phyloP scores from a whole-genome alignment of 495 filamentous ascomycete genomes.

The Aspergillus baeticus region DNA sequence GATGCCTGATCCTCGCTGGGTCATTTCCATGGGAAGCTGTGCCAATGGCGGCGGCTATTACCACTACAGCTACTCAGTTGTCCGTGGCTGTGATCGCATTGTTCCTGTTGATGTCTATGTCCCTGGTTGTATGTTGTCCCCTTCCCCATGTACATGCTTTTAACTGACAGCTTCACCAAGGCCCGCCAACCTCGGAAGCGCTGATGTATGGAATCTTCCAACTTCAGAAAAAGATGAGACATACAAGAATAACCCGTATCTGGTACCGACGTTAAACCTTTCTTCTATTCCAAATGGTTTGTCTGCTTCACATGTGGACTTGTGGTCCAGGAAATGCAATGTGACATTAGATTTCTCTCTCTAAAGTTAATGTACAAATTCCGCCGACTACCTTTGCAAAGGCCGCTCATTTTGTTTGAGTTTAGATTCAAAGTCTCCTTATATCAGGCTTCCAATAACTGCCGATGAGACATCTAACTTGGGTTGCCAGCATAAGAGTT shows the following conservation, averaged over 20 bases:
- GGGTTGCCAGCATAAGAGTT: no score
- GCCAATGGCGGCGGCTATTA: constrained; percentile 97
- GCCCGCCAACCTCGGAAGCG: constrained; percentile 85
- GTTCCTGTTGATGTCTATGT: constrained; percentile 97
- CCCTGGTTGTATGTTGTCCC: constrained; percentile 65
- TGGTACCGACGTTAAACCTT: constrained; percentile 46
- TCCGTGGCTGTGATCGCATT: constrained; percentile 88
- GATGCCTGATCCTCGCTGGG: constrained; percentile 97
- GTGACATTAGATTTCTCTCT: constrained; percentile 11
- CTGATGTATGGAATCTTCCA: constrained; percentile 95
- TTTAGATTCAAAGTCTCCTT: neutral
- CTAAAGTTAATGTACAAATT: constrained; percentile 11
- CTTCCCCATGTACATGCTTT: neutral
- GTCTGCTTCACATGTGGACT: neutral
- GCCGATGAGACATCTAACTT: no score
- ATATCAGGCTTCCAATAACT: no score
- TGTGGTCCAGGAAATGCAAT: neutral
- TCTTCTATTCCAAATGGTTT: neutral
- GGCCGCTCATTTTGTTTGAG: neutral
- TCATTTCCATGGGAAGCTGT: constrained; percentile 91
- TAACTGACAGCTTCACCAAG: constrained; percentile 29
- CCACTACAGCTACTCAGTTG: constrained; percentile 93
- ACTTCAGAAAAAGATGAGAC: constrained; percentile 89
- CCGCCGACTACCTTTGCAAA: neutral
- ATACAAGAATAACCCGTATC: constrained; percentile 61